Percentiles rank a stretch among this genome's conserved stretches.
Evolutionary conservation across 2,329 filamentous ascomycete species (phyloP).

Genomic region (Claviceps fusiformis): DNA sequence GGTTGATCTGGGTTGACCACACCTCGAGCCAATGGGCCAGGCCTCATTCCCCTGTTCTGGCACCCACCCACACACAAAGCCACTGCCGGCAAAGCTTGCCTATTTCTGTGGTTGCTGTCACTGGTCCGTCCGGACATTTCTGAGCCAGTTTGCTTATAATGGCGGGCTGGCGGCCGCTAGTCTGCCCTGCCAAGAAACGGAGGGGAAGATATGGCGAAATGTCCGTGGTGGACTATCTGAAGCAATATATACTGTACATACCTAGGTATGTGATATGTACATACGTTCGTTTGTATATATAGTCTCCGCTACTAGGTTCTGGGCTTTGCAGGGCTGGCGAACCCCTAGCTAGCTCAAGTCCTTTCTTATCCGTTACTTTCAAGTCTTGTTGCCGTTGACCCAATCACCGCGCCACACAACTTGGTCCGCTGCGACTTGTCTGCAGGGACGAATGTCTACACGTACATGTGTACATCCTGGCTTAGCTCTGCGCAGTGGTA

Average conservation of each 20-base stretch:
- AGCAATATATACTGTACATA: neutral
- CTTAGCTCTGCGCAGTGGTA: neutral
- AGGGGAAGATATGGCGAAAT: neutral
- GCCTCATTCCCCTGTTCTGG: neutral
- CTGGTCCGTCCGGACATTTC: neutral
- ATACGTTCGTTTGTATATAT: neutral
- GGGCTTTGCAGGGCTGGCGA: neutral
- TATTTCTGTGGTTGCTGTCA: neutral
- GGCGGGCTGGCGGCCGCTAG: neutral
- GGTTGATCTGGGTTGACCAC: neutral
- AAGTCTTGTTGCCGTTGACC: neutral
- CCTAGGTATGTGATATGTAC: neutral
- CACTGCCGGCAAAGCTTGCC: constrained; percentile 1
- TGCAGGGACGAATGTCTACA: neutral
- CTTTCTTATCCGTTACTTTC: neutral
- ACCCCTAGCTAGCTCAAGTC: neutral
- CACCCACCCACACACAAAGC: neutral
- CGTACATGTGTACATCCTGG: neutral
- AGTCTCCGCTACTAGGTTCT: neutral
- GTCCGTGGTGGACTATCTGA: neutral
- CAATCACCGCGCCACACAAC: neutral
- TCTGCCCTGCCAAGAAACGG: neutral
- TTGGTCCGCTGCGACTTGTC: neutral
- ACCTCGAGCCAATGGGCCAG: neutral
- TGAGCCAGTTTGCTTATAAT: neutral